Base-by-base conservation (phyloP, 108 stramenopile genomes). In the Skeletonema potamos region DNA sequence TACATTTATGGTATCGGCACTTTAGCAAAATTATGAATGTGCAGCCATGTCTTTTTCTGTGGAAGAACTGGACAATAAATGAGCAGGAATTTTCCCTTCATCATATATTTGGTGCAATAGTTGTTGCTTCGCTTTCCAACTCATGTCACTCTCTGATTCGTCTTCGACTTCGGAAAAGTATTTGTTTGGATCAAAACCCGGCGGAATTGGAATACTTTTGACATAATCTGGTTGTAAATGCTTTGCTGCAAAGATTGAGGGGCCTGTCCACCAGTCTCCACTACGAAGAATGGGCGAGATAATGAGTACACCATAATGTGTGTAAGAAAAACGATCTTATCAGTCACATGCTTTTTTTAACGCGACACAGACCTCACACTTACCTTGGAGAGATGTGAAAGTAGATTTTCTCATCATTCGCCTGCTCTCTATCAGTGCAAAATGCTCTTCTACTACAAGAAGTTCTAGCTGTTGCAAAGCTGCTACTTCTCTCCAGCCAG, bases 1-100 rank as follows among this genome's bases (percentile, higher is more conserved):
- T 58, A 64, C 51, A 72, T 59, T 10, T 64, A 43, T 64, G 79
- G 79, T n/a, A 73, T 80, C 58, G 79, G 79, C 1, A 39, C 79
- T n/a, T 1, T 51, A 0, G 48, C 18, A 20, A 2, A 24, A 1
- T 8, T 28, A 59, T 59, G 27, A 59, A 17, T 9, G 6, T 20
- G 24, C 24, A 26, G 4, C 58, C 7, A 10, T 33, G 11, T 33
- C 58, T 11, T 34, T 20, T 0, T 59, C 28, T 59, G 30, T 10
- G 33, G 48, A 51, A 51, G 48, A 51, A 22, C 8, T 51, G 4
- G 22, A 1, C 37, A 68, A 24, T 28, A 68, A 33, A 13, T 68
- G 30, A 22, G 55, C 17, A 22, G 67, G 67, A 9, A 68, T 4
- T 57, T 68, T 27, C 27, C 32, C 54, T 9, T 68, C 54, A 33